Evolutionary conservation across 2,329 filamentous ascomycete species (phyloP).

Genomic region (Pezicula carpinea): DNA sequence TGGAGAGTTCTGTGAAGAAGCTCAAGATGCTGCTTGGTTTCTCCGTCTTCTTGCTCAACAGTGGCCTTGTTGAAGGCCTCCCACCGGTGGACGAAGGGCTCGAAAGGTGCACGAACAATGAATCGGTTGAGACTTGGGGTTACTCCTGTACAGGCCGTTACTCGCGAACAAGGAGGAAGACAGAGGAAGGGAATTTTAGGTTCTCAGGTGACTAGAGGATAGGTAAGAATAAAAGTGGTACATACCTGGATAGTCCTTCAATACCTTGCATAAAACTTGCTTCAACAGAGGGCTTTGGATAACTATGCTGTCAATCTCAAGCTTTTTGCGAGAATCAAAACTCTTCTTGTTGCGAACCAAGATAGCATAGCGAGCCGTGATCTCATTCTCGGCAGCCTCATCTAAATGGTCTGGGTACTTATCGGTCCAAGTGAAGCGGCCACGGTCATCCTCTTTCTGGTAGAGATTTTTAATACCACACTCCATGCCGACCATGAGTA

Average conservation of each 20-base stretch:
- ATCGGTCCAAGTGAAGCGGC: conserved; percentile 50
- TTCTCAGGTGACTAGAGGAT: too few relatives aligned
- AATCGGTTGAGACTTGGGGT: conserved; percentile 55
- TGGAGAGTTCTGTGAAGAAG: conserved; percentile 43
- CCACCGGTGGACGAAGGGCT: conserved; percentile 65
- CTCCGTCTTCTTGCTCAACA: conserved; percentile 36
- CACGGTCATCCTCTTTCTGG: conserved; percentile 45
- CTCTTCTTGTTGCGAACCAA: conserved; percentile 54
- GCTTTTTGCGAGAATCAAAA: conserved; percentile 53
- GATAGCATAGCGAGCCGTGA: conserved; percentile 57
- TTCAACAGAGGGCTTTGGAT: conserved; percentile 60
- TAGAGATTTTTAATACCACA: conserved; percentile 43
- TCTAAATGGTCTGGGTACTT: conserved; percentile 49
- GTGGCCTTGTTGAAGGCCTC: conserved; percentile 38
- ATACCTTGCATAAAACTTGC: conserved; percentile 41
- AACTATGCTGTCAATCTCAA: conserved; percentile 57
- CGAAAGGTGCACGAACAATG: conserved; percentile 56
- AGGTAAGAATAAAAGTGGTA: too few relatives aligned
- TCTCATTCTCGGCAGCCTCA: conserved; percentile 54
- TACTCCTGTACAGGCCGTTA: conserved; percentile 53
- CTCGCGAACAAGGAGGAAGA: conserved; percentile 35
- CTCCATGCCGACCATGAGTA: conserved; percentile 23
- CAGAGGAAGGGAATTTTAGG: neutral
- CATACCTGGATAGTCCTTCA: conserved; percentile 17
- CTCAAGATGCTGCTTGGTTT: conserved; percentile 41